These are phyloP conservation scores for Elsinoe necatrix DNA, from an alignment of 2,329 filamentous ascomycete species.

Conservation along the genomic window DNA sequence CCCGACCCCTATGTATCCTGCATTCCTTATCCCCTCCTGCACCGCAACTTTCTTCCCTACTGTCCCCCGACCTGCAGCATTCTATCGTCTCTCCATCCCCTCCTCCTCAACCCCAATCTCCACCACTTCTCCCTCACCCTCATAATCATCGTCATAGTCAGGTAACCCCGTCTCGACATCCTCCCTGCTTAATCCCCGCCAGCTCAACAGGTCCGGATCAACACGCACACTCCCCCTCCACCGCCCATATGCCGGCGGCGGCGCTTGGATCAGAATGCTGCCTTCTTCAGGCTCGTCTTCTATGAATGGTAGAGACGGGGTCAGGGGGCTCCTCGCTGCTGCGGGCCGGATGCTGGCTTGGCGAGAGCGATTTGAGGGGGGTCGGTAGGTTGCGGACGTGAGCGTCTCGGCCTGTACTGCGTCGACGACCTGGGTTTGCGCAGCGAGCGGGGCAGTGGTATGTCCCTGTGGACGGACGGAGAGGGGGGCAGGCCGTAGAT, in stretches of 20 bases:
- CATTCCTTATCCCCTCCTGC: no score
- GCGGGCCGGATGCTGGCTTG: neutral
- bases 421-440: neutral
- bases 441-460: neutral
- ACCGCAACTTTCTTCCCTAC: neutral
- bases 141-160: neutral
- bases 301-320: neutral
- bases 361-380: neutral
- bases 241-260: conserved; percentile 76
- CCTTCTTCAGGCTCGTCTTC: neutral
- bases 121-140: neutral
- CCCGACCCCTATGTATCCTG: no score
- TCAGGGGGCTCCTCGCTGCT: neutral
- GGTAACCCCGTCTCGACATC: conserved; percentile 4
- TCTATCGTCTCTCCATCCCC: no score
- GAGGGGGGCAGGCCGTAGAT: neutral
- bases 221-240: conserved; percentile 79
- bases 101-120: neutral
- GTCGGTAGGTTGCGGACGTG: neutral
- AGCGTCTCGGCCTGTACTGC: neutral
- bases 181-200: conserved; percentile 38
- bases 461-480: neutral
- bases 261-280: conserved; percentile 24
- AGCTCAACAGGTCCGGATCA: conserved; percentile 72
- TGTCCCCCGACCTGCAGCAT: neutral